Conservation (phyloP, 257 asterid genomes). For the Gardenia jasminoides region DNA sequence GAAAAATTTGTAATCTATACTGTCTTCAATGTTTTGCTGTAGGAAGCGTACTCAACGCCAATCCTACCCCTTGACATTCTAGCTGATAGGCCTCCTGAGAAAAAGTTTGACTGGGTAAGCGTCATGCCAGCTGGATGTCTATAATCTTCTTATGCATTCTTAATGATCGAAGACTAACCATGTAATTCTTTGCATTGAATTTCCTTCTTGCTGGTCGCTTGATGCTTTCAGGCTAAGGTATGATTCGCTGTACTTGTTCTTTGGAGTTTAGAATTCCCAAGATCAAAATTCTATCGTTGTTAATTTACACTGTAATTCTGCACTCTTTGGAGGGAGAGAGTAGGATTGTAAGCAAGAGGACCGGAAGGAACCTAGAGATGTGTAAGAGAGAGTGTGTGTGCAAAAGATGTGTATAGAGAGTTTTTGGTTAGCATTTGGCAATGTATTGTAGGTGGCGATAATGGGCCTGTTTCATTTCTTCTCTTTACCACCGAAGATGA, state of each 20-base stretch:
- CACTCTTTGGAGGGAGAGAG: background rate
- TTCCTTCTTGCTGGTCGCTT: constrained; percentile 30
- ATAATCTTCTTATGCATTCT: constrained; percentile 14
- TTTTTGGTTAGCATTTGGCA: background rate
- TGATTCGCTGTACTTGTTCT: constrained; percentile 17
- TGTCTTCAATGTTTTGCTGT: constrained; percentile 11
- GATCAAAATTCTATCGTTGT: background rate
- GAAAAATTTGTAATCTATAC: constrained; percentile 11
- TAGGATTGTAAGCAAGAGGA: background rate
- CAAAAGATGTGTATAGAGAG: background rate
- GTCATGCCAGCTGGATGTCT: constrained; percentile 14
- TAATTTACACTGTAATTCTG: background rate
- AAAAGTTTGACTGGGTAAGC: constrained; percentile 83
- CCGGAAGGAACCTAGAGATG: background rate
- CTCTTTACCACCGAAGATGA: background rate
- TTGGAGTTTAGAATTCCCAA: background rate
- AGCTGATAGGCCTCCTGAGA: constrained; percentile 82
- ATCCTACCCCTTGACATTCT: constrained; percentile 78
- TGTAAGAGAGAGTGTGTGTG: background rate
- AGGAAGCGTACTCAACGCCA: constrained; percentile 92
- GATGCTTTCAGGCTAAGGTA: constrained; percentile 83
- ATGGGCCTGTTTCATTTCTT: background rate
- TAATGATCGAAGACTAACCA: constrained; percentile 24
- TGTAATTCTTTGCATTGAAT: constrained; percentile 35
- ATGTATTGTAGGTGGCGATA: background rate